Percentiles rank a stretch among this genome's conserved stretches.
Conservation (phyloP, 2,329 filamentous ascomycete genomes). For the Paecilomyces variotii region DNA sequence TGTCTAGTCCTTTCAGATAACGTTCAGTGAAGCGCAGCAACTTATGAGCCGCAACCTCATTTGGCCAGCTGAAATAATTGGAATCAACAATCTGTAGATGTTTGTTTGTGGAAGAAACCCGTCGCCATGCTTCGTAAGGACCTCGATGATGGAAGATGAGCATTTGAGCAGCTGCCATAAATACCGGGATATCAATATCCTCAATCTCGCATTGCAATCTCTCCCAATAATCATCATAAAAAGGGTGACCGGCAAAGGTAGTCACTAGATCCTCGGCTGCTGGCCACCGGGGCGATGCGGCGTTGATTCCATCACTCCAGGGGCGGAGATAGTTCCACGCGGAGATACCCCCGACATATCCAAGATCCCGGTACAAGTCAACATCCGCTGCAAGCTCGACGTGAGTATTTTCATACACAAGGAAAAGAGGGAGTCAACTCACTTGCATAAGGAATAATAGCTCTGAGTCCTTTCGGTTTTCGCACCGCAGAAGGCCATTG, state of each 20-base stretch:
- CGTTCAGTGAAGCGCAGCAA: not conserved
- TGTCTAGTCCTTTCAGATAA: not conserved
- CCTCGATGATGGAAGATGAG: not conserved
- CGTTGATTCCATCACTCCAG: not conserved
- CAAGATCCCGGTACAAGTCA: not conserved
- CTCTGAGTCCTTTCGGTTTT: not conserved
- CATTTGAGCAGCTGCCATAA: not conserved
- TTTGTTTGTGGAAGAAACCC: not conserved
- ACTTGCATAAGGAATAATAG: slow-evolving; percentile 1
- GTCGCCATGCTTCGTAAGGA: not conserved
- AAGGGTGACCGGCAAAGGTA: not conserved
- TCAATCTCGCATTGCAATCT: not conserved
- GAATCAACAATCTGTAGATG: not conserved
- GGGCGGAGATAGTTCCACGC: not conserved
- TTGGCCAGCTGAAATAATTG: not conserved
- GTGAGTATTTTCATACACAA: not conserved
- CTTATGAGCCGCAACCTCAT: not conserved
- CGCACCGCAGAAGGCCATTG: not conserved
- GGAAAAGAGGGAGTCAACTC: not conserved
- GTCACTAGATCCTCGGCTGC: not conserved
- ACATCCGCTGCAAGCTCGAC: not conserved
- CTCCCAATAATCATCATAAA: not conserved
- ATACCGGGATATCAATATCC: not conserved
- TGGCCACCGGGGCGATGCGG: not conserved
- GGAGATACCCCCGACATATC: not conserved